Percentiles rank a stretch among this genome's conserved stretches.
Conservation (phyloP, 805 yeast genomes). For the Myxozyma udenii region DNA sequence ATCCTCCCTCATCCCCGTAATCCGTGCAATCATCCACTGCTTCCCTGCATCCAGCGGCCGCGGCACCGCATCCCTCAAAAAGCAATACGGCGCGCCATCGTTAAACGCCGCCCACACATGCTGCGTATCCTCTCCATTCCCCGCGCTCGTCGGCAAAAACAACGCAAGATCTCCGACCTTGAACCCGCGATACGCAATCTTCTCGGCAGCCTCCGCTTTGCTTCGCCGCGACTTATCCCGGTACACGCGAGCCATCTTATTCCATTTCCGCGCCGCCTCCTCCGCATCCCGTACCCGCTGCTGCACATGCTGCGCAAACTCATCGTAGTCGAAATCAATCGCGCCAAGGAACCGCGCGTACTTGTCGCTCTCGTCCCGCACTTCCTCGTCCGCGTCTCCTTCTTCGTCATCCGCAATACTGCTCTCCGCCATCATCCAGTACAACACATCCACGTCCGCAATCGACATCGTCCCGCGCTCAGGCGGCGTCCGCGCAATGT, state of each 20-base stretch:
- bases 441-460: constrained; percentile 34
- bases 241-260: constrained; percentile 61
- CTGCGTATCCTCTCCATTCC: constrained; percentile 27
- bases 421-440: constrained; percentile 54
- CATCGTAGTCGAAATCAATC: constrained; percentile 41
- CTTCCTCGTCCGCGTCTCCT: constrained; percentile 12
- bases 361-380: constrained; percentile 16
- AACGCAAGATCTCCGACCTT: constrained; percentile 72
- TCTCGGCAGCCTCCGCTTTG: constrained; percentile 16
- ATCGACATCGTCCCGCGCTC: constrained; percentile 6
- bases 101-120: constrained; percentile 94
- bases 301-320: constrained; percentile 48
- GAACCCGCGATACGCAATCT: constrained; percentile 48
- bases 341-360: constrained; percentile 19
- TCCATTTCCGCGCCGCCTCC: constrained; percentile 76
- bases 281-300: constrained; percentile 88
- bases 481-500: too few species aligned
- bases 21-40: constrained; percentile 85
- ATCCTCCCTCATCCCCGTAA: constrained; percentile 55
- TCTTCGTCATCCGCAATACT: constrained; percentile 33
- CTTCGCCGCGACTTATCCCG: constrained; percentile 38
- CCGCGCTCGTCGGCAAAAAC: constrained; percentile 75
- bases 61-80: constrained; percentile 50
- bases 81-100: constrained; percentile 80
- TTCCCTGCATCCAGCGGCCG: constrained; percentile 42